Percentiles rank a stretch among this genome's conserved stretches.
Conservation (phyloP, 2,329 filamentous ascomycete species). For the Fusarium sp. region DNA sequence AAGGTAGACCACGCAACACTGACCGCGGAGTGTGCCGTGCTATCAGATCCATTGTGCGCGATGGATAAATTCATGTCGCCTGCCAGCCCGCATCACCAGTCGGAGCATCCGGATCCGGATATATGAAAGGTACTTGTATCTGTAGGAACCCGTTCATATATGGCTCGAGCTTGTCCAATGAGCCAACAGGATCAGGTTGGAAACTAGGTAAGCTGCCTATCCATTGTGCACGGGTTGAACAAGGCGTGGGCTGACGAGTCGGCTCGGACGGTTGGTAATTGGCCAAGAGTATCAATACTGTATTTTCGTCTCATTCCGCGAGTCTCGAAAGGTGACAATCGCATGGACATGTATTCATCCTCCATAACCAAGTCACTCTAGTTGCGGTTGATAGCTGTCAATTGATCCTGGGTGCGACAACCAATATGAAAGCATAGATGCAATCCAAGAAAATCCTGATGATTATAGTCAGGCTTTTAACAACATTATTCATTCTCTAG, state of each 20-base stretch:
- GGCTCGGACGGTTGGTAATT: background rate
- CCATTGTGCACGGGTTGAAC: background rate
- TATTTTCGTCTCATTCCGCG: background rate
- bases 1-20: background rate
- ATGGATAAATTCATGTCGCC: background rate
- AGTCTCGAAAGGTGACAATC: background rate
- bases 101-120: background rate
- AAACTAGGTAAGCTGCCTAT: background rate
- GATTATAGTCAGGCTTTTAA: background rate
- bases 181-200: background rate
- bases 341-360: background rate
- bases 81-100: background rate
- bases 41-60: background rate
- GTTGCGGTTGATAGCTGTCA: background rate
- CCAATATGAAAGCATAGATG: background rate
- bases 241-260: background rate
- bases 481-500: background rate
- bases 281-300: background rate
- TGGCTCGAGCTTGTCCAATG: background rate
- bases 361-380: background rate
- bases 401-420: background rate
- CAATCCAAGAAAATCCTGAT: background rate
- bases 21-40: background rate
- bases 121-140: background rate
- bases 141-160: background rate